phyloP scores from a whole-genome alignment of 179 eudicot species.

The Silene vulgaris region DNA sequence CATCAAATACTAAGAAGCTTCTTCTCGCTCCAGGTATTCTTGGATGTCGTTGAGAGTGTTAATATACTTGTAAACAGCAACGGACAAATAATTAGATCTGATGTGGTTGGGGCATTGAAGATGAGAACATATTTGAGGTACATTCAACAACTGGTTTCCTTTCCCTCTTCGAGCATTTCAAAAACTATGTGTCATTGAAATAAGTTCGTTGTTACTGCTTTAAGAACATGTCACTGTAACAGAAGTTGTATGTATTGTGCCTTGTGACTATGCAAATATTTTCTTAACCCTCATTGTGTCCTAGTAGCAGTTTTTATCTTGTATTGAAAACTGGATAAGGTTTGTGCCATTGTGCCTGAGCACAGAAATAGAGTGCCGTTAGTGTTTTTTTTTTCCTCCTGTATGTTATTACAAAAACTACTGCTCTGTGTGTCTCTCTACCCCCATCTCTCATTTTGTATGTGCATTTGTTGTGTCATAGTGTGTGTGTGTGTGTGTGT shows the following conservation, averaged over 20 bases:
- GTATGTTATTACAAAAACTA: background rate
- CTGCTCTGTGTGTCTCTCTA: background rate
- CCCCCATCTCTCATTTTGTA: background rate
- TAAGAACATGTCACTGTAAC: constrained; percentile 1
- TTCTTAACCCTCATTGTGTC: background rate
- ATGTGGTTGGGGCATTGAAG: constrained; percentile 93
- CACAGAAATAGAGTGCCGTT: background rate
- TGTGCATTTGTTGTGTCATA: background rate
- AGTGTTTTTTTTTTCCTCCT: background rate
- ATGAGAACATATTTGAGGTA: constrained; percentile 92
- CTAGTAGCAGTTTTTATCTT: background rate
- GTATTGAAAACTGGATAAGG: background rate
- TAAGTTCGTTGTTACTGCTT: background rate
- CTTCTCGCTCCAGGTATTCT: constrained; percentile 53
- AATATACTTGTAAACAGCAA: constrained; percentile 95
- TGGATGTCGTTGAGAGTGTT: constrained; percentile 95
- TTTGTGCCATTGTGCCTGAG: background rate
- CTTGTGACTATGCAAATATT: background rate
- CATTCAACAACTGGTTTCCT: constrained; percentile 1
- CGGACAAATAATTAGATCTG: constrained; percentile 89
- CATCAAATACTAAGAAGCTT: constrained; percentile 7
- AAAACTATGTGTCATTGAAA: background rate
- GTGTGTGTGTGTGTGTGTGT: background rate
- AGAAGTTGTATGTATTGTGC: background rate
- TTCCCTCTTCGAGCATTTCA: background rate